Conservation (phyloP, 768 basidiomycete genomes). For the Boletus sp. region DNA sequence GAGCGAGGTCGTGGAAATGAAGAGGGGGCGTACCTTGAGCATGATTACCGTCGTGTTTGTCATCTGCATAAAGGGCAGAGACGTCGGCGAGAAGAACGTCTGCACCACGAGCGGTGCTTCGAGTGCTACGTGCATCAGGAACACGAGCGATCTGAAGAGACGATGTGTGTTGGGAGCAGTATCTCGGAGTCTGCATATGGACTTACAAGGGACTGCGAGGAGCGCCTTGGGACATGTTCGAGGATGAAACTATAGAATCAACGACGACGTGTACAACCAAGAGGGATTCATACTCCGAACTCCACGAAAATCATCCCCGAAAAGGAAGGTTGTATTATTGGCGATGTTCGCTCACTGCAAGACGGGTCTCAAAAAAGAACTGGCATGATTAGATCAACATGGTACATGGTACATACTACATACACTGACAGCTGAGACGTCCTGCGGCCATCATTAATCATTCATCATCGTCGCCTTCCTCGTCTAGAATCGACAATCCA, state of each 20-base stretch:
- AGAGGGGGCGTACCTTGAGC: constrained; percentile 53
- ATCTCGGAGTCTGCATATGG: not conserved
- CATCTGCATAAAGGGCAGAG: constrained; percentile 73
- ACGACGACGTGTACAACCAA: not conserved
- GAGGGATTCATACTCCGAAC: constrained; percentile 22
- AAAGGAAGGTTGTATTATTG: constrained; percentile 9
- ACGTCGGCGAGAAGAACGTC: constrained; percentile 61
- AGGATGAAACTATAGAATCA: not conserved
- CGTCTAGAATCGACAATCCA: constrained; percentile 28
- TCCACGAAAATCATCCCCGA: constrained; percentile 27
- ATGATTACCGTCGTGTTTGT: constrained; percentile 80
- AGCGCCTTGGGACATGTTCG: constrained; percentile 15
- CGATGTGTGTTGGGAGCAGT: not conserved
- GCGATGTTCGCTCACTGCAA: not conserved
- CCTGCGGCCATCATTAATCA: not conserved
- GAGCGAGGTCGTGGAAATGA: not conserved
- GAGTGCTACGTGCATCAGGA: constrained; percentile 76
- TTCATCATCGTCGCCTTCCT: constrained; percentile 34
- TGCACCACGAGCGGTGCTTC: constrained; percentile 79
- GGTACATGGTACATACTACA: constrained; percentile 1
- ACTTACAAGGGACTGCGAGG: constrained; percentile 45
- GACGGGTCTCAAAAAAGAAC: not conserved
- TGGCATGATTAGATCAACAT: constrained; percentile 9
- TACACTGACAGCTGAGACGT: not conserved
- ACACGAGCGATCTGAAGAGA: constrained; percentile 54